phyloP scores from a whole-genome alignment of 352 stramenopile species.

The Phytopythium chamaehyphon region DNA sequence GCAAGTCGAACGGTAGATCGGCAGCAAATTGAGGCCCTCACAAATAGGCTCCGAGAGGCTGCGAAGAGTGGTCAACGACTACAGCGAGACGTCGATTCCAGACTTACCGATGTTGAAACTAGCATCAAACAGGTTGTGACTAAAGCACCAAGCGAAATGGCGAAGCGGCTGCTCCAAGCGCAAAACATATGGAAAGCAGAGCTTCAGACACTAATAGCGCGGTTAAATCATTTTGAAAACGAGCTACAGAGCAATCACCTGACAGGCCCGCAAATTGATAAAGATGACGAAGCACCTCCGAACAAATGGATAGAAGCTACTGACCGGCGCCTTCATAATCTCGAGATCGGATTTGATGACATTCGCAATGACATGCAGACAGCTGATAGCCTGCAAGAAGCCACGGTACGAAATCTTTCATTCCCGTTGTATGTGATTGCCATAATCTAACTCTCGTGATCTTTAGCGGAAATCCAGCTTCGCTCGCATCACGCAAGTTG shows the following conservation, averaged over 20 bases:
- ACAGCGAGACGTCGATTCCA: conserved; percentile 36
- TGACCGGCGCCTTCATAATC: neutral
- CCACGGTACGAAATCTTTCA: conserved; percentile 3
- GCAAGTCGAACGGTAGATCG: conserved; percentile 41
- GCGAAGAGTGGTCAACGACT: conserved; percentile 34
- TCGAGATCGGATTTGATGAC: conserved; percentile 16
- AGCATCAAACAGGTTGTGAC: conserved; percentile 19
- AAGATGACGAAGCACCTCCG: neutral
- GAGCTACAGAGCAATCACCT: neutral
- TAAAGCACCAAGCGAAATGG: conserved; percentile 49
- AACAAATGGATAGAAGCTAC: neutral
- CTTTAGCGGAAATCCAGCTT: conserved; percentile 25
- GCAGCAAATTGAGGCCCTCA: conserved; percentile 58
- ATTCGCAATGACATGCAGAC: conserved; percentile 17
- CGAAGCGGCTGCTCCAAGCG: conserved; percentile 38
- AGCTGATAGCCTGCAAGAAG: conserved; percentile 6
- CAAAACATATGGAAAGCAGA: conserved; percentile 40
- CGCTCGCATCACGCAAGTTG: conserved; percentile 21
- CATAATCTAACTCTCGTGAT: neutral
- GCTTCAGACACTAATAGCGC: conserved; percentile 24
- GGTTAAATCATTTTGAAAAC: conserved; percentile 27
- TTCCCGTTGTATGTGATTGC: neutral
- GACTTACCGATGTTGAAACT: neutral
- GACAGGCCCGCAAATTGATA: no score
- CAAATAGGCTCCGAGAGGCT: conserved; percentile 50